Evolutionary conservation across 140 eudicot genomes (phyloP).

Genomic region (Flaveria floridana): DNA sequence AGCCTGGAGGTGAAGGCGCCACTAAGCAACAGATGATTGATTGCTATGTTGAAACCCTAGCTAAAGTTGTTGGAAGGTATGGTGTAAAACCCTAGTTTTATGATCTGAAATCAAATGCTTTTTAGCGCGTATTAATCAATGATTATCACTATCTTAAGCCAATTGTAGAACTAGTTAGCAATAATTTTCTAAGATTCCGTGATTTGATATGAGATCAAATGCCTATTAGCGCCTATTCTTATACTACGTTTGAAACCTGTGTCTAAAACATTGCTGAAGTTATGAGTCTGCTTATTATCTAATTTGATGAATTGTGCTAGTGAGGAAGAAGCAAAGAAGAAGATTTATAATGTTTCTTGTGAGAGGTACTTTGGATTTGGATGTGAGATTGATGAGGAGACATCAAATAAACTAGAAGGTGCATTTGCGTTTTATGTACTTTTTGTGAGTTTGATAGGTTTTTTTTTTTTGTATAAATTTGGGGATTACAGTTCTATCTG

Average conservation of each 20-base stretch:
- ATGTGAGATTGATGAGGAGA: slow-evolving; percentile 93
- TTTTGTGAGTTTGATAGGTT: background rate
- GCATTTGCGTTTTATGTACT: background rate
- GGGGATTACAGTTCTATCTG: background rate
- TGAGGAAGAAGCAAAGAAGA: slow-evolving; percentile 90
- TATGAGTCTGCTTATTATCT: background rate
- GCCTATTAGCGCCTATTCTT: too few species aligned
- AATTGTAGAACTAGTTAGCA: background rate
- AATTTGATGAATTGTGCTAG: slow-evolving; percentile 35
- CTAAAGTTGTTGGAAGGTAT: slow-evolving; percentile 85
- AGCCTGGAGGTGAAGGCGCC: slow-evolving; percentile 94
- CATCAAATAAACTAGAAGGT: slow-evolving; percentile 94
- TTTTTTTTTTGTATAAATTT: background rate
- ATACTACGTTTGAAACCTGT: too few species aligned
- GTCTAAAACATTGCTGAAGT: background rate
- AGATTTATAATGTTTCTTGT: slow-evolving; percentile 94
- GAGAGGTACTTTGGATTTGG: slow-evolving; percentile 98
- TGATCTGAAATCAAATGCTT: background rate
- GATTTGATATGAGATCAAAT: too few species aligned
- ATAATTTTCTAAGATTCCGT: background rate
- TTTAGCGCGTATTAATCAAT: background rate
- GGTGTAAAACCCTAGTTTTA: slow-evolving; percentile 19
- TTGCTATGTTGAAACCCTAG: slow-evolving; percentile 76
- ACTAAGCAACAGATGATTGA: slow-evolving; percentile 85
- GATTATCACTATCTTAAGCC: background rate